These are phyloP conservation scores for Musa troglodytarum DNA, from an alignment of 176 grass and related monocot species.

Conservation along the genomic window DNA sequence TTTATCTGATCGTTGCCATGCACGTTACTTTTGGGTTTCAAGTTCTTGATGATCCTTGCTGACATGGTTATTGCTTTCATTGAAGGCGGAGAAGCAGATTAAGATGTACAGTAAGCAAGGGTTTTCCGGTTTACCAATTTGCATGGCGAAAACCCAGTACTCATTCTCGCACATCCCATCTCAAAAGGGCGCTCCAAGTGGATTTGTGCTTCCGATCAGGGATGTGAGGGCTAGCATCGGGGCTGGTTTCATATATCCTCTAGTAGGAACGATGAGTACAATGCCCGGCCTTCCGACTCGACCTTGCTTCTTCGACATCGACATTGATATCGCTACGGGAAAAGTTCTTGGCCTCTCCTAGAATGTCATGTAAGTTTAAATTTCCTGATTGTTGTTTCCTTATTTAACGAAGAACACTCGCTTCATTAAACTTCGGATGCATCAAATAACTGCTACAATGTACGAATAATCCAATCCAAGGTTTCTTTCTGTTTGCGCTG, in stretches of 20 bases:
- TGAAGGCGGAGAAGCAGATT: slow-evolving; percentile 82
- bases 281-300: slow-evolving; percentile 95
- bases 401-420: no score
- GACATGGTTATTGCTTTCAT: slow-evolving; percentile 6
- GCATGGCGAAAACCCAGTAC: slow-evolving; percentile 97
- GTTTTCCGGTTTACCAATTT: slow-evolving; percentile 86
- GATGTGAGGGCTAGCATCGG: slow-evolving; percentile 88
- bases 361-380: not conserved
- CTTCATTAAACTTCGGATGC: no score
- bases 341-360: slow-evolving; percentile 73
- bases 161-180: slow-evolving; percentile 83
- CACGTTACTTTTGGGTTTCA: not conserved
- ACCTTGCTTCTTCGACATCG: slow-evolving; percentile 91
- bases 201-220: slow-evolving; percentile 73
- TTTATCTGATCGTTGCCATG: not conserved
- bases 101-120: slow-evolving; percentile 92
- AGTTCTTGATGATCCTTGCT: slow-evolving; percentile 2
- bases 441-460: no score
- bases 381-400: no score
- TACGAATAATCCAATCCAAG: no score
- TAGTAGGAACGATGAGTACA: slow-evolving; percentile 87
- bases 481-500: no score
- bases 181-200: slow-evolving; percentile 53
- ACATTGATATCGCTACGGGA: slow-evolving; percentile 57
- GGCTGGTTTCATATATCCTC: slow-evolving; percentile 89